These are phyloP conservation scores for Phragmites australis DNA, from an alignment of 176 grass and related monocot genomes.

Conservation along the genomic window DNA sequence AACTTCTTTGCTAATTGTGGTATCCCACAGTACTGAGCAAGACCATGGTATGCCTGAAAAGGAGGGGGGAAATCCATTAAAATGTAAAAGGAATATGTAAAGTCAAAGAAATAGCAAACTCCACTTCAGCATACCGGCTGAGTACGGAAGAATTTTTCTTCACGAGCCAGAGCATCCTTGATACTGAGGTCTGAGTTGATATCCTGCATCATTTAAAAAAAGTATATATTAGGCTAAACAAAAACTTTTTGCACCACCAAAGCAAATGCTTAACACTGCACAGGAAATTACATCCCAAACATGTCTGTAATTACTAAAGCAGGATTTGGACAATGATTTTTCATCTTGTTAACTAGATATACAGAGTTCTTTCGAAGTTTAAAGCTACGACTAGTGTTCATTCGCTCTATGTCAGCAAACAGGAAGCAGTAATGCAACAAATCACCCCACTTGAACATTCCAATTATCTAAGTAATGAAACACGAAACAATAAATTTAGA, in stretches of 20 bases:
- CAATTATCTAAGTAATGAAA: slow-evolving; percentile 13
- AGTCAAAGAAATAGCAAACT: slow-evolving; percentile 13
- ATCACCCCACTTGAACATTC: neutral
- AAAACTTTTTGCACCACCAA: slow-evolving; percentile 22
- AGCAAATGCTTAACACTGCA: neutral
- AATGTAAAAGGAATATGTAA: slow-evolving; percentile 13
- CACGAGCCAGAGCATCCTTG: slow-evolving; percentile 81
- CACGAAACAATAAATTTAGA: neutral
- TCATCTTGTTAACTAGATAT: neutral
- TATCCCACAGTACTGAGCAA: slow-evolving; percentile 90
- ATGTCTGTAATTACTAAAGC: neutral
- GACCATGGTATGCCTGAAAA: slow-evolving; percentile 86
- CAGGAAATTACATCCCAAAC: neutral
- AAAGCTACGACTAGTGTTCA: neutral
- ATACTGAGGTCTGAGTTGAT: slow-evolving; percentile 89
- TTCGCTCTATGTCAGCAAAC: neutral
- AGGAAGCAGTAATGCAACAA: slow-evolving; percentile 1
- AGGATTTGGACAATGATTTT: slow-evolving; percentile 1
- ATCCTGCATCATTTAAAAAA: slow-evolving; percentile 61
- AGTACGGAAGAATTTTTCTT: slow-evolving; percentile 87
- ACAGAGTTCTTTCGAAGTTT: neutral
- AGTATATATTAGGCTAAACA: slow-evolving; percentile 13
- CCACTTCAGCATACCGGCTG: slow-evolving; percentile 62
- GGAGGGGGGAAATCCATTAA: slow-evolving; percentile 29
- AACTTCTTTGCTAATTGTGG: slow-evolving; percentile 96